Percentiles rank a stretch among this genome's conserved stretches.
These are phyloP conservation scores for Scytalidium lignicola DNA, from an alignment of 2,329 filamentous ascomycete genomes.

Conservation along the genomic window DNA sequence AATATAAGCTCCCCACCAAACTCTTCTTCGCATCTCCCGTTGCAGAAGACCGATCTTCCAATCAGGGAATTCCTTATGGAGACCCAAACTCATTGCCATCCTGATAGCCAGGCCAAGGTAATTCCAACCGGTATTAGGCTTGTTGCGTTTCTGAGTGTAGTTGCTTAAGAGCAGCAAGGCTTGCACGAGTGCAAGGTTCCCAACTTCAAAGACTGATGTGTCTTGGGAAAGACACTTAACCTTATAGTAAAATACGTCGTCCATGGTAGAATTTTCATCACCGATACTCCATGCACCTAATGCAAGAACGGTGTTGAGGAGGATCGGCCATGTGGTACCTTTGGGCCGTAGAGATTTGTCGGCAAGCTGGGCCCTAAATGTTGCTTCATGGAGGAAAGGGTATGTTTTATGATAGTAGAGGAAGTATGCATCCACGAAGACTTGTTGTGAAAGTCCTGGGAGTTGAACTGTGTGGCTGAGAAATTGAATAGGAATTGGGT, in stretches of 20 bases:
- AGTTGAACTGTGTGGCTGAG: neutral
- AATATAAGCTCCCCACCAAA: slow-evolving; percentile 36
- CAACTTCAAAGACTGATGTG: slow-evolving; percentile 28
- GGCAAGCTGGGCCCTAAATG: slow-evolving; percentile 35
- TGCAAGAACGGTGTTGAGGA: slow-evolving; percentile 31
- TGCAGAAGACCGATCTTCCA: slow-evolving; percentile 29
- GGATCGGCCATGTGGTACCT: slow-evolving; percentile 28
- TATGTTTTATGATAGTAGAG: slow-evolving; percentile 39
- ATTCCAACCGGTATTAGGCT: slow-evolving; percentile 44
- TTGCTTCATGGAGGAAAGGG: slow-evolving; percentile 40
- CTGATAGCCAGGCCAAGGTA: slow-evolving; percentile 41
- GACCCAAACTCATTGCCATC: slow-evolving; percentile 41
- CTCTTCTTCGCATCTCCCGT: slow-evolving; percentile 32
- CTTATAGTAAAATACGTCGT: slow-evolving; percentile 26
- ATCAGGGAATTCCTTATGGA: slow-evolving; percentile 37
- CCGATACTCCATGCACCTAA: slow-evolving; percentile 31
- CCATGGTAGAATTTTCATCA: slow-evolving; percentile 21
- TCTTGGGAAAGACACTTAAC: slow-evolving; percentile 24
- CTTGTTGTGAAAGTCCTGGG: neutral
- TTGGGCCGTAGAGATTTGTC: slow-evolving; percentile 26
- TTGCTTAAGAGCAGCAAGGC: slow-evolving; percentile 30
- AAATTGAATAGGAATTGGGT: neutral
- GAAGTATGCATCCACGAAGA: slow-evolving; percentile 35
- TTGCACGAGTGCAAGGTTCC: slow-evolving; percentile 28
- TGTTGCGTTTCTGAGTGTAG: slow-evolving; percentile 41